Evolutionary conservation across 352 stramenopile genomes (phyloP).

Genomic region (Globisporangium solare): DNA sequence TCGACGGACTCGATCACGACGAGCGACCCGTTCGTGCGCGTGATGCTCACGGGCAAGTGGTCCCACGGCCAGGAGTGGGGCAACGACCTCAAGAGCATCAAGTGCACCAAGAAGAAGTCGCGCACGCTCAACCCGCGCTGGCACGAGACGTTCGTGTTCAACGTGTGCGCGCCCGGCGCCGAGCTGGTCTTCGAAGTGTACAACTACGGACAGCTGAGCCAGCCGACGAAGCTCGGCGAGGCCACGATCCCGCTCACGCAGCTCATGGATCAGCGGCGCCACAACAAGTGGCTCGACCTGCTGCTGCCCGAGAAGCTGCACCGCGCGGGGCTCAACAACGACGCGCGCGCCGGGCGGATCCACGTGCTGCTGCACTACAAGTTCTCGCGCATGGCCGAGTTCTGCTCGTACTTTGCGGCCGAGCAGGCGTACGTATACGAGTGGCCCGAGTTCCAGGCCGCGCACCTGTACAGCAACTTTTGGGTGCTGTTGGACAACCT

Average conservation of each 20-base stretch:
- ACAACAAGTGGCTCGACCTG: slow-evolving; percentile 87
- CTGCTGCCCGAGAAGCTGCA: slow-evolving; percentile 77
- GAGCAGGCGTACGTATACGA: slow-evolving; percentile 76
- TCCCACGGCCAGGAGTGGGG: slow-evolving; percentile 83
- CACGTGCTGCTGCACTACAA: slow-evolving; percentile 86
- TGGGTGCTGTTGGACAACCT: slow-evolving; percentile 81
- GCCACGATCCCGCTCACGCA: slow-evolving; percentile 63
- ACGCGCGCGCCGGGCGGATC: slow-evolving; percentile 71
- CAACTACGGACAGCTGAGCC: slow-evolving; percentile 79
- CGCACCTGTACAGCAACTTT: slow-evolving; percentile 84
- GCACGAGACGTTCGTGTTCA: slow-evolving; percentile 88
- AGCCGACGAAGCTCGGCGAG: slow-evolving; percentile 81
- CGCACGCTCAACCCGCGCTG: slow-evolving; percentile 81
- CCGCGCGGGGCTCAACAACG: slow-evolving; percentile 76
- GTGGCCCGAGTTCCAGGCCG: slow-evolving; percentile 78
- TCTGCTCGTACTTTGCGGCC: slow-evolving; percentile 73
- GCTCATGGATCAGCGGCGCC: slow-evolving; percentile 81
- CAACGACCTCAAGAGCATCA: slow-evolving; percentile 73
- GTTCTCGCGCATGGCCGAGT: slow-evolving; percentile 80
- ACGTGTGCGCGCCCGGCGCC: slow-evolving; percentile 77
- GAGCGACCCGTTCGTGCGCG: slow-evolving; percentile 79
- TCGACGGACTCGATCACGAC: slow-evolving; percentile 83
- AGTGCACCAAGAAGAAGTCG: slow-evolving; percentile 86
- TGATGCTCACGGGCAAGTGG: slow-evolving; percentile 83
- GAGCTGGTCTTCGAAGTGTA: slow-evolving; percentile 82